Evolutionary conservation across 805 yeast species (phyloP), one percentile per base, ranked within the genome.

Genomic region (Diddensiella caesifluorescens): DNA sequence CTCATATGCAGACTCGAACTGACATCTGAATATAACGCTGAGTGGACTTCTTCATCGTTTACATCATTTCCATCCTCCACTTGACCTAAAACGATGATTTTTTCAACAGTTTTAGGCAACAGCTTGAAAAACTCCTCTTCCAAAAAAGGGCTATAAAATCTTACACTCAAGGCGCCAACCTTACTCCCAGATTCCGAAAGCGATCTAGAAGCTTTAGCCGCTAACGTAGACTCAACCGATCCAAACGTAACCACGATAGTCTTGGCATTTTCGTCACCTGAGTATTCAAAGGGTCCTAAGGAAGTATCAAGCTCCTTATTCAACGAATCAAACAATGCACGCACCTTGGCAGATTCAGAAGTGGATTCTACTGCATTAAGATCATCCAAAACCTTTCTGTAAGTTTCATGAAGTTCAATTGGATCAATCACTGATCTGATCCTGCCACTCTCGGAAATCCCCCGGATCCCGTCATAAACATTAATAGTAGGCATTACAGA

Each of bases 171-270:
- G 38, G 81, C 75, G 49, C 88, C 95, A 39, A 77, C 72, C n/a
- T 68, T 62, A 13, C 59, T 48, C 38, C 62, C 60, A 3, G 58
- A 44, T 16, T 62, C 59, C 5, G 67, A 57, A 28, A 63, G 55
- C 16, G 58, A 56, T 25, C 58, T 50, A 35, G 80, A 65, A 22
- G 73, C 68, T 21, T 65, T 61, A 36, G 73, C 53, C 30, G 84
- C 70, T 42, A 76, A 63, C 42, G 77, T 68, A 13, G 82, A 66
- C 59, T 83, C 88, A 32, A 73, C 63, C 30, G 92, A 70, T 19
- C 95, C 95, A 50, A 83, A 79, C n/a, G 80, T 70, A 25, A 88
- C 90, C 60, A 84, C 80, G n/a, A 89, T 84, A 19, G 82, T 76
- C 34, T 75, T 75, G 5, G 95, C 80, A 42, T 69, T 62, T 6